Percentiles rank a stretch among this genome's conserved stretches.
These are phyloP conservation scores for Globisporangium cylindrosporum DNA, from an alignment of 352 stramenopile genomes.

Conservation along the genomic window DNA sequence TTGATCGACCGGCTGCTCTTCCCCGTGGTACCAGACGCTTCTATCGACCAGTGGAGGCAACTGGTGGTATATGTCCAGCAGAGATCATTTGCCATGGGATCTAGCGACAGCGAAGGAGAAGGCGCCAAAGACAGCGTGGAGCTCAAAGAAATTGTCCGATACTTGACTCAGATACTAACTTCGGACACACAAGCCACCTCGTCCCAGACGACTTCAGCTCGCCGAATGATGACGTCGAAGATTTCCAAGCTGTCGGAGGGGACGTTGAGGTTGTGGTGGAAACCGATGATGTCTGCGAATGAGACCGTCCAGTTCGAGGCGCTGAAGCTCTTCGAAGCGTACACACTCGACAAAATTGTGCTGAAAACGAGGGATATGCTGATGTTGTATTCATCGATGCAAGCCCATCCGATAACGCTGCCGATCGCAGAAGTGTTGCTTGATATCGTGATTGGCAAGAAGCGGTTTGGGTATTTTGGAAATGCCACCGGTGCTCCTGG, in stretches of 20 bases:
- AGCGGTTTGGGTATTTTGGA: slow-evolving; percentile 19
- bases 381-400: slow-evolving; percentile 54
- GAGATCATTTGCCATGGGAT: slow-evolving; percentile 28
- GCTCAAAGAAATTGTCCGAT: slow-evolving; percentile 63
- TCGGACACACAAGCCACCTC: slow-evolving; percentile 17
- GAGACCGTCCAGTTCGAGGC: slow-evolving; percentile 54
- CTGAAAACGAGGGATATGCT: slow-evolving; percentile 58
- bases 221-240: slow-evolving; percentile 30
- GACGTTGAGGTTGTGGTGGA: slow-evolving; percentile 64
- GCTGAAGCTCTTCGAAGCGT: slow-evolving; percentile 66
- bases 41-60: slow-evolving; percentile 56
- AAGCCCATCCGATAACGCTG: slow-evolving; percentile 50
- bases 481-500: neutral
- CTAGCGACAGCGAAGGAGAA: slow-evolving; percentile 14
- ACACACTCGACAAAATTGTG: slow-evolving; percentile 62
- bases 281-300: slow-evolving; percentile 42
- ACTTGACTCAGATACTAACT: slow-evolving; percentile 46
- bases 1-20: slow-evolving; percentile 71
- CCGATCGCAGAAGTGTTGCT: slow-evolving; percentile 48
- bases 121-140: slow-evolving; percentile 29
- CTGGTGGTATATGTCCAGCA: slow-evolving; percentile 66
- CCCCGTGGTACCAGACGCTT: slow-evolving; percentile 26
- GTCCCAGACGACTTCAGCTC: slow-evolving; percentile 16
- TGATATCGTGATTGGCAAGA: slow-evolving; percentile 63
- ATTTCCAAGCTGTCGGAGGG: slow-evolving; percentile 59